Base-by-base conservation (phyloP, 192 early-diverging fungal genomes). In the Podila epigama region DNA sequence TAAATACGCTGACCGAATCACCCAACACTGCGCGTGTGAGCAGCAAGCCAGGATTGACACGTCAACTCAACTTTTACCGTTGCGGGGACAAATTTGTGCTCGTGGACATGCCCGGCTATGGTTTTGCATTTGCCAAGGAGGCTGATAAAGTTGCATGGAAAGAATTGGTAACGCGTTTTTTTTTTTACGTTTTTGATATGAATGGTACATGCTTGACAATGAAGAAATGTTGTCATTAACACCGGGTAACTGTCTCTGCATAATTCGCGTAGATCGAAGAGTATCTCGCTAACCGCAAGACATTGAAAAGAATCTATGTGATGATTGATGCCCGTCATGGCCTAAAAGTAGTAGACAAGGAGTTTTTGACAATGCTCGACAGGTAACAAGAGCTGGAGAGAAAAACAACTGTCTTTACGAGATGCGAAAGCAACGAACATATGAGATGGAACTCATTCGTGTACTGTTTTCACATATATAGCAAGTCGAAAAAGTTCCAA, bases 91-190 rank as follows among this genome's bases (percentile, higher is more conserved):
- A 87, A 54, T 88, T 92, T 58, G 81, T 85, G 51, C 79, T 94
- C 53, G 84, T 92, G 4, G 92, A 94, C 67, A 92, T 94, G 92
- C 92, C 92, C 8, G 92, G 92, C 50, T 92, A 92, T 70, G 92
- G 92, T 32, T 94, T 94, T 79, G 92, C 92, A 4, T 91, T 85
- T 80, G 90, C 83, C 27, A 88, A 92, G 41, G 89, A 92, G n/a
- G 84, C 84, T 37, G 69, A 81, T 22, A 63, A 80, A 29, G 20
- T 60, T 31, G 37, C 67, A 27, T 94, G 92, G 92, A 65, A 66
- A 67, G 75, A 87, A 34, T 42, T 94, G 84, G 87, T 90, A 80
- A 18, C 64, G 42, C 13, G 2, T 18, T 1, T 16, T 4, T 35
- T 5, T 32, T 37, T 32, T 58, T 53, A 33, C 18, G 55, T 52